A percentile compares a stretch with the other conserved stretches of the same genome.
phyloP scores from a whole-genome alignment of 345 rosid genomes.

The Melaleuca quinquenervia region DNA sequence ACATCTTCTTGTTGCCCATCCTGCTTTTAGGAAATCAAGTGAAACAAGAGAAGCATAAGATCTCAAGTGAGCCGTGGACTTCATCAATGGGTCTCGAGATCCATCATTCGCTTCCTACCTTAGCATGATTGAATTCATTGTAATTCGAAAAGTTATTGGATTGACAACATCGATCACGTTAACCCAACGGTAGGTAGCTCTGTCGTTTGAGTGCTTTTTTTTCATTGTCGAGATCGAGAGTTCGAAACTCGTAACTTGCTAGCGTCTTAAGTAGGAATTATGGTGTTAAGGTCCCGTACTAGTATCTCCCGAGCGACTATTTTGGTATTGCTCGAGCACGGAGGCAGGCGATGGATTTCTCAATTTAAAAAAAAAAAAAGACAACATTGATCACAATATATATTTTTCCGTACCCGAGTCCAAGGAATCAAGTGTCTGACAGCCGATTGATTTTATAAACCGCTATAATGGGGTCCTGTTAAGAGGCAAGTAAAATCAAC shows the following conservation, averaged over 20 bases:
- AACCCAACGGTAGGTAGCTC: too few relatives aligned
- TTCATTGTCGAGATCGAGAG: too few relatives aligned
- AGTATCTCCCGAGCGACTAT: too few relatives aligned
- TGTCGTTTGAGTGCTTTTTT: too few relatives aligned
- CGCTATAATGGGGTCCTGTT: neutral
- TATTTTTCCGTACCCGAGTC: neutral
- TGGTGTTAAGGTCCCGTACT: too few relatives aligned
- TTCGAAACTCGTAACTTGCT: too few relatives aligned
- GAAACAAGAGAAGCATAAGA: neutral
- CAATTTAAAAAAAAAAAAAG: too few relatives aligned
- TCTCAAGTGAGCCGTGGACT: neutral
- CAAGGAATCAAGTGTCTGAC: neutral
- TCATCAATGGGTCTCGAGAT: neutral
- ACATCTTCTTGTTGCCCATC: rapidly evolving
- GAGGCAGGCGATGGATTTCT: too few relatives aligned
- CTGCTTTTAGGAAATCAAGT: neutral
- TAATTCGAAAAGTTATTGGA: neutral
- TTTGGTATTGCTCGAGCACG: too few relatives aligned
- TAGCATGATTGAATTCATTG: neutral
- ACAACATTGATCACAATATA: neutral
- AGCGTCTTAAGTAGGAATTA: too few relatives aligned
- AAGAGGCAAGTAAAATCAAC: neutral
- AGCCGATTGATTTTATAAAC: neutral
- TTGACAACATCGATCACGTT: neutral
- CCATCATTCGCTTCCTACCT: neutral